Evolutionary conservation across 2,329 filamentous ascomycete species (phyloP), one percentile per base, ranked within the genome.

Genomic region (Onygena corvina): DNA sequence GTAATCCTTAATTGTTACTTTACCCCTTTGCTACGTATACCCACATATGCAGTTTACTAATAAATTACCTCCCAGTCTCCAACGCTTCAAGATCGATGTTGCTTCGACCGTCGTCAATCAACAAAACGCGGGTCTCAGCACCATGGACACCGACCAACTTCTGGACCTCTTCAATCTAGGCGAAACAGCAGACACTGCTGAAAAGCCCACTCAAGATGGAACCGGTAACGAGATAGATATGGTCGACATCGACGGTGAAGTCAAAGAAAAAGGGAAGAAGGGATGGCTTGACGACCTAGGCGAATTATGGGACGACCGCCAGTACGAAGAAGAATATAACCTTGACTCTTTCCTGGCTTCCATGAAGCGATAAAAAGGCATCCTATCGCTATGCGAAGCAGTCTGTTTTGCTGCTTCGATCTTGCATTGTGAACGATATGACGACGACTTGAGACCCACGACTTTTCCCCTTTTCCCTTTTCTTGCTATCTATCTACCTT

Each of bases 61-160:
- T 20, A 25, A n/a, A 47, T n/a, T 46, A 52, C 52, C 30, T 8
- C 11, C 23, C 52, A 94, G 85, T 62, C 81, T 98, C 50, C 92
- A 98, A 79, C 84, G 92, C 47, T 98, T 98, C 81, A 98, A 98
- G 75, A 94, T 98, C 61, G 92, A 98, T 66, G 89, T 98, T 16
- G 93, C 92, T 35, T 93, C 85, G 47, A 98, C 93, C 0, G 92
- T 98, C 4, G 93, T 98, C 56, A 98, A 98, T 65, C 92, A 98
- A 68, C 92, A 98, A 70, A 98, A 98, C 59, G 90, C 92, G 1
- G 92, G 92, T 1, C 71, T 98, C 1, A 83, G 77, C 48, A 93
- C 88, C 11, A 98, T 98, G 92, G 90, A 96, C 66, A 98, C 93
- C 33, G 92, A 96, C 61, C 89, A 98, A 67, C 94, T 98, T 52